phyloP scores from a whole-genome alignment of 176 grass and related monocot genomes.

The Poa pratensis region DNA sequence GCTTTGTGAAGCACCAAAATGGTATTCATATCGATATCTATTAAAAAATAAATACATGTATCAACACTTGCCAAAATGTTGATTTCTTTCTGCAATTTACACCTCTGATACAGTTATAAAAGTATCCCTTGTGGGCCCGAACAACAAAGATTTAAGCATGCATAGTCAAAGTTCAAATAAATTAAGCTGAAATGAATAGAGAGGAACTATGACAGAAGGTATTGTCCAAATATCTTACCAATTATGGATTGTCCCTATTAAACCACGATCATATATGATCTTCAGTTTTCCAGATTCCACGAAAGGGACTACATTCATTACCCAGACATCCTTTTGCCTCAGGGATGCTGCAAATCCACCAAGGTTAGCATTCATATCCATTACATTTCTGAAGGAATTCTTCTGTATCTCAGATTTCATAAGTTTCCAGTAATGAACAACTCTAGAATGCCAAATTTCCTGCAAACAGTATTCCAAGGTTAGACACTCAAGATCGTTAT shows the following conservation, averaged over 20 bases:
- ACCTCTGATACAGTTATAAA: background rate
- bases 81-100: background rate
- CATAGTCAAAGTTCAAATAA: slow-evolving; percentile 38
- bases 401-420: slow-evolving; percentile 65
- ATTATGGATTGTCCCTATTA: slow-evolving; percentile 71
- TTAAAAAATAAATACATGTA: background rate
- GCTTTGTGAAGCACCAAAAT: slow-evolving; percentile 1
- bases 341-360: slow-evolving; percentile 84
- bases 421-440: slow-evolving; percentile 70
- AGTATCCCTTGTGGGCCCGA: background rate
- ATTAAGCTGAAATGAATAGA: slow-evolving; percentile 29
- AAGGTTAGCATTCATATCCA: slow-evolving; percentile 81
- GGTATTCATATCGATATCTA: background rate
- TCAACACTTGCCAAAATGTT: background rate
- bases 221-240: slow-evolving; percentile 51
- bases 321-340: slow-evolving; percentile 67
- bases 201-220: background rate
- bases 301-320: slow-evolving; percentile 77
- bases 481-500: background rate
- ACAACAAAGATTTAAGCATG: slow-evolving; percentile 12
- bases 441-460: slow-evolving; percentile 74
- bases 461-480: slow-evolving; percentile 45
- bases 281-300: slow-evolving; percentile 71
- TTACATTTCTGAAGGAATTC: slow-evolving; percentile 73
- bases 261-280: slow-evolving; percentile 79